phyloP scores from a whole-genome alignment of 2,329 filamentous ascomycete genomes.

The Cladophialophora bantiana region DNA sequence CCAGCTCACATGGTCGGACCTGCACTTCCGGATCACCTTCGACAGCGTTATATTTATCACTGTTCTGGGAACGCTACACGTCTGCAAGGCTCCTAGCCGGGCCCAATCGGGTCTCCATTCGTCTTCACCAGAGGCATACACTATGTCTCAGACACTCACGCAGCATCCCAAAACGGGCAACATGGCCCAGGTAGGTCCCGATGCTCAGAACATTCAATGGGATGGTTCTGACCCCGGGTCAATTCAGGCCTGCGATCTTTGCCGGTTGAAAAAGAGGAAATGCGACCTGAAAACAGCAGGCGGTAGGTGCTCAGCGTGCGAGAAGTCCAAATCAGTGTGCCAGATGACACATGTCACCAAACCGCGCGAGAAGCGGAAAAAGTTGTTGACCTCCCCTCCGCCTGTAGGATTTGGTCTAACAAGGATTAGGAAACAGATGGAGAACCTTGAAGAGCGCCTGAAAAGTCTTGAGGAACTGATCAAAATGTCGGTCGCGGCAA shows the following conservation, averaged over 20 bases:
- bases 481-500: slow-evolving; percentile 74
- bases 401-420: background rate
- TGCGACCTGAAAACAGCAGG: slow-evolving; percentile 82
- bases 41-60: background rate
- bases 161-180: slow-evolving; percentile 23
- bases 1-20: background rate
- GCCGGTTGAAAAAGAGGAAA: slow-evolving; percentile 89
- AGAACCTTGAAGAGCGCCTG: slow-evolving; percentile 92
- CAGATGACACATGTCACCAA: slow-evolving; percentile 98
- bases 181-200: slow-evolving; percentile 23
- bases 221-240: background rate
- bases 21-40: background rate
- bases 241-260: slow-evolving; percentile 86
- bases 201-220: background rate
- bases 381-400: slow-evolving; percentile 59
- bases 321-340: slow-evolving; percentile 97
- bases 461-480: slow-evolving; percentile 86
- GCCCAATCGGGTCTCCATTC: background rate
- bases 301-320: slow-evolving; percentile 90
- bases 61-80: background rate
- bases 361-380: slow-evolving; percentile 94
- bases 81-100: background rate
- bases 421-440: slow-evolving; percentile 82
- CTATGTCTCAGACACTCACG: slow-evolving; percentile 13
- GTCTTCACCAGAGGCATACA: background rate